phyloP scores from a whole-genome alignment of 2,329 filamentous ascomycete species.

The Mariannaea elegans region DNA sequence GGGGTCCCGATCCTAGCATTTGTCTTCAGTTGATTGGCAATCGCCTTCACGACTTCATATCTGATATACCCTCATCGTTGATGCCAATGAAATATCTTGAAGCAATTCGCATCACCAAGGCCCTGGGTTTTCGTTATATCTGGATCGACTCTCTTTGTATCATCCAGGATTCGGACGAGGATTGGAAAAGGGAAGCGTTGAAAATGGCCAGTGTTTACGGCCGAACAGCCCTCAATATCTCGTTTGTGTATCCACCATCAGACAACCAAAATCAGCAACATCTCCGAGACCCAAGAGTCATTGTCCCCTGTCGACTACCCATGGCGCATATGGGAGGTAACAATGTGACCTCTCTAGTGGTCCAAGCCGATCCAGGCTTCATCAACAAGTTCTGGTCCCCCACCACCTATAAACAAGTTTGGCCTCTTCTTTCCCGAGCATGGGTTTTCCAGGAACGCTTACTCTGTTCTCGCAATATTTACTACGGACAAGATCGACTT shows the following conservation, averaged over 20 bases:
- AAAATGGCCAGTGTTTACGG: constrained; percentile 11
- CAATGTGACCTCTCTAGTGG: not conserved
- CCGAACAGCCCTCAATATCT: constrained; percentile 15
- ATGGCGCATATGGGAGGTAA: no score
- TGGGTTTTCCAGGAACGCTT: constrained; percentile 10
- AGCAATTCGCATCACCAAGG: constrained; percentile 9
- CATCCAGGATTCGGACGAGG: constrained; percentile 1
- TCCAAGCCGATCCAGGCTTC: not conserved
- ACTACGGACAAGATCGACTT: constrained; percentile 8
- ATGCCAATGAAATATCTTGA: constrained; percentile 12
- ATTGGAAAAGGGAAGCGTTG: constrained; percentile 3
- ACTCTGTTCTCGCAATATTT: constrained; percentile 13
- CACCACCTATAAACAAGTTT: constrained; percentile 1
- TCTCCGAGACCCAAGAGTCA: constrained; percentile 6
- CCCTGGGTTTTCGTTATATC: constrained; percentile 5
- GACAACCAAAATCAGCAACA: not conserved
- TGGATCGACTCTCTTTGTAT: no score
- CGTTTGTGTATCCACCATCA: constrained; percentile 9
- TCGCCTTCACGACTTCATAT: not conserved
- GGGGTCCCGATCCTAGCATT: constrained; percentile 9
- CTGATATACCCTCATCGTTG: constrained; percentile 1
- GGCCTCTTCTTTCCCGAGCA: constrained; percentile 9
- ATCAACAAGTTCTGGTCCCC: constrained; percentile 5
- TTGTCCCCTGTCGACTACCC: not conserved
- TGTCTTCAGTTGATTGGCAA: constrained; percentile 13